Conservation (phyloP, 805 yeast genomes). For the Millerago galiae region DNA sequence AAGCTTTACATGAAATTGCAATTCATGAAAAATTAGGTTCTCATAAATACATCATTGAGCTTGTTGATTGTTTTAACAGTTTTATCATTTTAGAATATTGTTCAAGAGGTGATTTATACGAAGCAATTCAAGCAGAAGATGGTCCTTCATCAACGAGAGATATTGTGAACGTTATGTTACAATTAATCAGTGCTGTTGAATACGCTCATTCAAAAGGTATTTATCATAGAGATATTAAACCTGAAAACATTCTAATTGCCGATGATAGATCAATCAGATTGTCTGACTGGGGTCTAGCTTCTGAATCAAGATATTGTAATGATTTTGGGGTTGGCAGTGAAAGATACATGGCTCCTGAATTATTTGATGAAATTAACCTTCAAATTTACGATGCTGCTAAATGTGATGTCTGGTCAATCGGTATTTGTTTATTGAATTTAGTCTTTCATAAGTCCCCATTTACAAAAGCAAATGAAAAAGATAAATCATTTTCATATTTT, state of each 20-base stretch:
- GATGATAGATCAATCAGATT: slow-evolving; percentile 50
- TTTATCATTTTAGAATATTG: slow-evolving; percentile 75
- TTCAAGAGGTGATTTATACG: slow-evolving; percentile 81
- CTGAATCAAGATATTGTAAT: slow-evolving; percentile 42
- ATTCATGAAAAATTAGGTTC: slow-evolving; percentile 57
- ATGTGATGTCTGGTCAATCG: slow-evolving; percentile 87
- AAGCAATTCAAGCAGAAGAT: slow-evolving; percentile 55
- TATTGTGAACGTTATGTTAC: slow-evolving; percentile 49
- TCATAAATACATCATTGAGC: slow-evolving; percentile 52
- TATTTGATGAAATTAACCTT: slow-evolving; percentile 53
- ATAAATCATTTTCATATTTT: slow-evolving; percentile 78
- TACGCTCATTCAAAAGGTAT: slow-evolving; percentile 68
- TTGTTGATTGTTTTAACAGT: slow-evolving; percentile 61
- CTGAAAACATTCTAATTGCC: slow-evolving; percentile 63
- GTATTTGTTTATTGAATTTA: slow-evolving; percentile 73
- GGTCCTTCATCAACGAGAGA: slow-evolving; percentile 49
- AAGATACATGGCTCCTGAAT: slow-evolving; percentile 92
- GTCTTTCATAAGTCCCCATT: slow-evolving; percentile 90
- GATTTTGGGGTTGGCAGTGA: slow-evolving; percentile 88
- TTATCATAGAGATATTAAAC: slow-evolving; percentile 79
- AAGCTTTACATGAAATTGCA: slow-evolving; percentile 62
- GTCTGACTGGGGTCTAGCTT: slow-evolving; percentile 74
- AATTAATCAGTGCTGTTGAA: slow-evolving; percentile 64
- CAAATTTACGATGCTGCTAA: slow-evolving; percentile 70
- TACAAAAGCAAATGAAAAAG: slow-evolving; percentile 70